Conservation (phyloP, 257 asterid species). For the Cordia subcordata region DNA sequence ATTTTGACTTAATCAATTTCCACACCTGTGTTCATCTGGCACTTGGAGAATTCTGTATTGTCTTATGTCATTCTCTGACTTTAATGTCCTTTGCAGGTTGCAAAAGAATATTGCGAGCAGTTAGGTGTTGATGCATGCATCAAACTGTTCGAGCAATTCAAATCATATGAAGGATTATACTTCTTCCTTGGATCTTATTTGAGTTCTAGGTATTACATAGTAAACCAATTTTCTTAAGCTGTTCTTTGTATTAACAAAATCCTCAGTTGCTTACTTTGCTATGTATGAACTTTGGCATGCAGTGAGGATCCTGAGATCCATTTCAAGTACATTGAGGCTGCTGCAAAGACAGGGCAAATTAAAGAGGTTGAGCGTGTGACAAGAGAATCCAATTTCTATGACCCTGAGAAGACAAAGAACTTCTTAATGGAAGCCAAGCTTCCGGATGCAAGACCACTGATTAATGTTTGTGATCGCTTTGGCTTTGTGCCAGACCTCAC, state of each 20-base stretch:
- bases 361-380: constrained; percentile 99
- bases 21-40: background rate
- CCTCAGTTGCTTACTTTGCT: background rate
- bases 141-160: constrained; percentile 92
- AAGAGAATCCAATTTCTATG: constrained; percentile 93
- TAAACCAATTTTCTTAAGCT: no score
- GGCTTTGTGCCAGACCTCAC: constrained; percentile 99
- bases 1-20: background rate
- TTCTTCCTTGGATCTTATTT: constrained; percentile 96
- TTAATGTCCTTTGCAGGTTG: constrained; percentile 49
- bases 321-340: constrained; percentile 98
- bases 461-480: constrained; percentile 97
- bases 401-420: constrained; percentile 92
- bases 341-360: constrained; percentile 99
- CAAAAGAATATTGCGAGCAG: constrained; percentile 97
- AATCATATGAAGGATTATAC: constrained; percentile 94
- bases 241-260: no score
- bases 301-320: constrained; percentile 99
- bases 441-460: constrained; percentile 97
- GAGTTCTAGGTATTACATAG: constrained; percentile 74
- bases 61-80: background rate
- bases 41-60: background rate
- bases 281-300: no score
- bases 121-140: constrained; percentile 94
- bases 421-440: constrained; percentile 98